Base-by-base conservation (phyloP, 768 basidiomycete species). In the Tylopilus sp. region DNA sequence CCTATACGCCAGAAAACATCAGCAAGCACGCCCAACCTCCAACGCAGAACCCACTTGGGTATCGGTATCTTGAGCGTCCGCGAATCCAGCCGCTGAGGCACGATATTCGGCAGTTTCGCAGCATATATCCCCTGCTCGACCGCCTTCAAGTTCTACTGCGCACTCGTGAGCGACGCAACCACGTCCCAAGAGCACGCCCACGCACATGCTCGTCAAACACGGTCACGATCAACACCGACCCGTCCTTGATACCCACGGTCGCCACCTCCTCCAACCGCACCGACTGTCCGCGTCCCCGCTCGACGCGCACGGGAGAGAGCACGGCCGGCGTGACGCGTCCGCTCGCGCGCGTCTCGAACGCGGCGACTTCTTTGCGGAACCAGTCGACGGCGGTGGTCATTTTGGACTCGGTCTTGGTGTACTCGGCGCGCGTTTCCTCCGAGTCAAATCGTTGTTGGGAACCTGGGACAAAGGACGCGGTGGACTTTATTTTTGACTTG, bases 191-290 rank as follows among this genome's bases (percentile, higher is more conserved):
- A 17, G 16, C n/a, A n/a, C n/a, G n/a, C 14, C 8, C 3, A 71
- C 83, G 74, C 67, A 92, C 91, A 64, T 82, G 73, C 65, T 89
- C 86, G 49, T 92, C 86, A 61, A 89, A 92, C 28, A 89, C 75
- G 4, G 87, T 89, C 12, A 93, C 76, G 24, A 92, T 57, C 52
- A 93, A 71, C 48, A 79, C 78, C 7, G 86, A 80, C 1, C 91
- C 91, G 48, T 93, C 88, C 55, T 85, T 76, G 34, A 93, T 83
- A 9, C 91, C 90, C 19, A 93, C 80, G 0, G 90, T 91, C 1
- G 91, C 86, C 24, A 92, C 64, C 48, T 90, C 86, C 37, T 90
- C 84, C 33, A 93, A 68, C 40, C 68, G 74, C 40, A 75, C 66
- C 4, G 69, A 50, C 26, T 72, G 69, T 3, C 72, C 71, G 29